Evolutionary conservation across 441 rosid genomes (phyloP).

Genomic region (Monsonia emarginata): DNA sequence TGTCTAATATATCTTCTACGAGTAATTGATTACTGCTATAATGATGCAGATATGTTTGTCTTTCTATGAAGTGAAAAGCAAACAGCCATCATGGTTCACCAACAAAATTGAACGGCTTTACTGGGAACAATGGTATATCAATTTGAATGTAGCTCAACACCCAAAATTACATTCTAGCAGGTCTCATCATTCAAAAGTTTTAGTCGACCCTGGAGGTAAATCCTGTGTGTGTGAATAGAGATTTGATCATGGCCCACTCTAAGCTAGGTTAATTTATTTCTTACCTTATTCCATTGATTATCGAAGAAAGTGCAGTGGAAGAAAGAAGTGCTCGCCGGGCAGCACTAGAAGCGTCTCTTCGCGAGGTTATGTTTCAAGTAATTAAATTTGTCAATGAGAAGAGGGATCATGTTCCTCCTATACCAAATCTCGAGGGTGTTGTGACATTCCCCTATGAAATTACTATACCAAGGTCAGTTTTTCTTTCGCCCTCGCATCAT

Average conservation of each 20-base stretch:
- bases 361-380: conserved; percentile 76
- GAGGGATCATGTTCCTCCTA: conserved; percentile 85
- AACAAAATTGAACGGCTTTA: conserved; percentile 51
- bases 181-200: conserved; percentile 52
- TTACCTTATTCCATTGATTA: conserved; percentile 3
- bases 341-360: conserved; percentile 64
- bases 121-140: conserved; percentile 90
- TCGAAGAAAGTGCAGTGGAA: conserved; percentile 42
- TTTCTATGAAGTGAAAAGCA: conserved; percentile 78
- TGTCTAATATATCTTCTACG: neutral
- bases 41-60: conserved; percentile 68
- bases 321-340: conserved; percentile 58
- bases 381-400: conserved; percentile 86
- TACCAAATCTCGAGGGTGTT: conserved; percentile 49
- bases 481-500: conserved; percentile 9
- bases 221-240: neutral
- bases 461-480: conserved; percentile 64
- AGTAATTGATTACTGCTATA: conserved; percentile 9
- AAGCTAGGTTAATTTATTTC: conserved; percentile 9
- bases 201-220: conserved; percentile 59
- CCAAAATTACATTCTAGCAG: conserved; percentile 44
- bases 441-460: conserved; percentile 76
- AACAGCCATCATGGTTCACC: conserved; percentile 76
- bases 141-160: conserved; percentile 68
- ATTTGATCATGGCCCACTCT: neutral